Base-by-base conservation (phyloP, 306 rosid genomes). In the Quercus mongolica region DNA sequence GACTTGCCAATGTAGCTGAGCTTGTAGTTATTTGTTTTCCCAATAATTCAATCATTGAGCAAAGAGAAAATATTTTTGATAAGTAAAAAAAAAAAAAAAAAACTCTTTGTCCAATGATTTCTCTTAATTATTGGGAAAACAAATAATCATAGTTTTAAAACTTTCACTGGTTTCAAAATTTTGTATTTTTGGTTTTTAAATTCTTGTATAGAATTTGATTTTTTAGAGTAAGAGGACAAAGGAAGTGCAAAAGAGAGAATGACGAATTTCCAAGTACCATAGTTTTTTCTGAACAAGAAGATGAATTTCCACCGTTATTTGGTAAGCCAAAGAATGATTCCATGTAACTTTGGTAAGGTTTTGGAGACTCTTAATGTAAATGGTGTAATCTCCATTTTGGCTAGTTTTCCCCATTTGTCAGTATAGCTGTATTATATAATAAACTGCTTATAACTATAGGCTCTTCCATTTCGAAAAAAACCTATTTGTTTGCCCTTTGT, bases 261-360 rank as follows among this genome's bases (percentile, higher is more conserved):
- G 38, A 33, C 6, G 38, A n/a, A 62, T 91, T 81, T 83, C 83
- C 69, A 84, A 80, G 76, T 89, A 86, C 68, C 85, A 79, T 55
- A 85, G 88, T 78, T 33, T 91, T 88, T 91, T 84, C 88, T 30
- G 99, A 93, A 78, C 88, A 83, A 56, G 99, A 92, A 38, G 97
- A 90, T 56, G 99, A 91, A 38, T 95, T 95, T 77, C 98, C 97
- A 8, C 80, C 93, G 86, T 71, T 90, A 75, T 86, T 89, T 58
- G 92, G 86, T 71, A 89, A 80, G 91, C 94, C 89, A 52, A 95
- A 92, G 8, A 81, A 78, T 4, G 90, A 75, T 49, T 75, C 82
- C 4, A 84, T 63, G 0, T 82, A 68, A 76, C 54, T 83, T 78
- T 73, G 90, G 87, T 89, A 85, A 83, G 88, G 79, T 86, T 82